A percentile compares a stretch with the other conserved stretches of the same genome.
Evolutionary conservation across 306 rosid genomes (phyloP).

Genomic region (Delonix regia): DNA sequence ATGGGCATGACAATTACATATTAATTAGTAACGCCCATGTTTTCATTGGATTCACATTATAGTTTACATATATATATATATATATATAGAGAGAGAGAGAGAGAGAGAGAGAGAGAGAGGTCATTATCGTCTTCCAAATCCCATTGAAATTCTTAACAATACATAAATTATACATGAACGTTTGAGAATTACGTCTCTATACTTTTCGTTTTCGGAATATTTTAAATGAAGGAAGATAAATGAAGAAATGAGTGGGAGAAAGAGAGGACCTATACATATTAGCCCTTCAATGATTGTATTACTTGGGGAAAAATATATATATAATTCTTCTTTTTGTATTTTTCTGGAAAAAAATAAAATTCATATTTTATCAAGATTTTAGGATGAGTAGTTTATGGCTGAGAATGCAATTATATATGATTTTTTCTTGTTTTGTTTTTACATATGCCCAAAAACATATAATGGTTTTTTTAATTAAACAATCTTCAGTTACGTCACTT

Average conservation of each 20-base stretch:
- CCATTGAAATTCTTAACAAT: background rate
- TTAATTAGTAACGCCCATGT: background rate
- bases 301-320: too few relatives aligned
- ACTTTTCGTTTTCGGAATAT: too few relatives aligned
- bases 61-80: background rate
- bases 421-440: background rate
- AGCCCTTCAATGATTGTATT: background rate
- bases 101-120: too few relatives aligned
- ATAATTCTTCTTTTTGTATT: too few relatives aligned
- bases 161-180: background rate
- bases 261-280: too few relatives aligned
- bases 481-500: background rate
- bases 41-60: background rate
- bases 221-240: too few relatives aligned
- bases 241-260: too few relatives aligned
- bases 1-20: background rate
- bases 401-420: background rate
- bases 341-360: background rate
- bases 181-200: background rate
- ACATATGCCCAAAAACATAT: background rate
- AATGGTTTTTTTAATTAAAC: background rate
- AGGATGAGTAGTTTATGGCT: background rate
- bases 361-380: background rate
- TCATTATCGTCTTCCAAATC: background rate
- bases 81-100: too few relatives aligned